Evolutionary conservation across 495 filamentous ascomycete genomes (phyloP), one percentile per base, ranked within the genome.

Genomic region (Daldinia decipiens): DNA sequence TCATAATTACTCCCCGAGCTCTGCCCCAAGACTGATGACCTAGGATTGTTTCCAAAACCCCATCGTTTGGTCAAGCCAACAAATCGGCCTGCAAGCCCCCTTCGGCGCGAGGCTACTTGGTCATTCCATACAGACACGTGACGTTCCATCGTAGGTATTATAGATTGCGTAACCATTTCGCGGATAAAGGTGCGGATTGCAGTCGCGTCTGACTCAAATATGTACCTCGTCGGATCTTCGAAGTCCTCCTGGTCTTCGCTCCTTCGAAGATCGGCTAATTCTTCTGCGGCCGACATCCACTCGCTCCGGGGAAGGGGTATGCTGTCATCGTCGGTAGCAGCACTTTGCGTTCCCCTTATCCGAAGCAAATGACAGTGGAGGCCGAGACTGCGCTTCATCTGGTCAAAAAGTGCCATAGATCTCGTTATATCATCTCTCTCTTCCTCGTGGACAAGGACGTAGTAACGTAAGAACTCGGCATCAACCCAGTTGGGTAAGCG

Each of bases 351-450:
- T 72, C 91, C 93, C 71, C 95, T 87, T 24, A 99, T 82, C 40
- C 95, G 83, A 4, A 99, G 85, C 2, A 99, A 85, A 78, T 98
- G 95, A 77, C 95, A 99, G 78, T 98, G 94, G 21, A 99, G 82
- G 4, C 95, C 95, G 71, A 98, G 95, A 78, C 97, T 93, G 27
- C 94, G 87, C 79, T 98, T 98, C 95, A 99, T 99, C 76, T 97
- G 92, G 68, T 98, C 95, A 75, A 95, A 99, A 24, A 98, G 83
- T 47, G 86, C 87, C 76, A 92, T 96, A 34, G 90, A 96, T 77
- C 93, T 94, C 12, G 88, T 85, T 56, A 98, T 95, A 74, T 98
- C 94, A 74, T 97, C 94, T 45, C 86, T 87, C 68, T 98, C 96
- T 77, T 99, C 95, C 71, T 99, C 95, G 72, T 99, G 96, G n/a